phyloP scores from a whole-genome alignment of 2,329 filamentous ascomycete species.

The Venturia nashicola region DNA sequence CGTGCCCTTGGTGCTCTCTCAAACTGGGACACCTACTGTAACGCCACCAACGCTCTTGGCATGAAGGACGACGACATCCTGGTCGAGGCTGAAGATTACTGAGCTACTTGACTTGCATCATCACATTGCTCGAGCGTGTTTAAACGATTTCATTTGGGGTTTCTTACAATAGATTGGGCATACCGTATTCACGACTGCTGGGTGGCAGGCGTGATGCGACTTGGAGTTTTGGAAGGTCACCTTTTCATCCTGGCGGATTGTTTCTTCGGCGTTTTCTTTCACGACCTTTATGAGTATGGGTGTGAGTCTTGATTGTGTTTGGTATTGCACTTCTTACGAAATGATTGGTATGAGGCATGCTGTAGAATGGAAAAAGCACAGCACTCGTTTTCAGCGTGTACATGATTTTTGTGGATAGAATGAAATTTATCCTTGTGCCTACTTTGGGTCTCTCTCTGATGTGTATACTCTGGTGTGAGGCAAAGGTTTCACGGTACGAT shows the following conservation, averaged over 20 bases:
- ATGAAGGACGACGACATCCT: neutral
- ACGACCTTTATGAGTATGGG: neutral
- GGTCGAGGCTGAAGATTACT: neutral
- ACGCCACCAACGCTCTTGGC: slow-evolving; percentile 32
- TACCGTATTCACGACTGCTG: neutral
- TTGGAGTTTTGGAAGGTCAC: neutral
- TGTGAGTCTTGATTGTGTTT: neutral
- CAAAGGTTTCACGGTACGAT: too few species aligned
- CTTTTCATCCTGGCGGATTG: neutral
- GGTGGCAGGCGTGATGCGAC: neutral
- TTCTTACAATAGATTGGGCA: neutral
- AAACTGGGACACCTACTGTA: slow-evolving; percentile 70
- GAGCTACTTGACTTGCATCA: neutral
- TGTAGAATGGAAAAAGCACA: neutral
- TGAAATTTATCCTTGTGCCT: neutral
- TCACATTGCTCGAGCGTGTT: neutral
- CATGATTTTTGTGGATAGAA: neutral
- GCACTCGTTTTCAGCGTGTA: neutral
- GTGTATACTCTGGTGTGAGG: too few species aligned
- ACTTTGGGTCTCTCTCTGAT: too few species aligned
- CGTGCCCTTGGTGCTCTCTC: slow-evolving; percentile 81
- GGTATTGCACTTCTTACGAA: neutral
- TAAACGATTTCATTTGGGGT: neutral
- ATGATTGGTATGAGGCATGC: neutral
- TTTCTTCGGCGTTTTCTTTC: neutral